Percentiles rank a stretch among this genome's conserved stretches.
phyloP scores from a whole-genome alignment of 345 rosid genomes.

The Sonneratia caseolaris region DNA sequence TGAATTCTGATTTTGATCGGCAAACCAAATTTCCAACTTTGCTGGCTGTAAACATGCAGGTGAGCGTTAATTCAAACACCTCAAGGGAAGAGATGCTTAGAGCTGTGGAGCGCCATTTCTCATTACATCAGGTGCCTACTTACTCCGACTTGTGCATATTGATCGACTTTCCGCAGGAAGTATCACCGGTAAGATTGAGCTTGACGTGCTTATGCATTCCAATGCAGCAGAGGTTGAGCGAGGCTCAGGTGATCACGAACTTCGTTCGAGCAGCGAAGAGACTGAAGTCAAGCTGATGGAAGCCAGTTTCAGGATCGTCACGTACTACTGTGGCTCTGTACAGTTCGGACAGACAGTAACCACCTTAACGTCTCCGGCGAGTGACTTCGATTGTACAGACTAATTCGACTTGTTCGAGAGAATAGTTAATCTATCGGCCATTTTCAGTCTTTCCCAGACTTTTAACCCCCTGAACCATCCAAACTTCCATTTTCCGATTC shows the following conservation, averaged over 20 bases:
- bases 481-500: background rate
- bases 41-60: background rate
- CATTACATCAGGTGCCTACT: slow-evolving; percentile 4
- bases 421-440: background rate
- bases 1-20: background rate
- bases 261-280: slow-evolving; percentile 5
- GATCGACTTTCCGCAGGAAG: no score
- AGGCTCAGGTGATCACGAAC: slow-evolving; percentile 6
- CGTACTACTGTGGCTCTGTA: background rate
- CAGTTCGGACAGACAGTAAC: background rate
- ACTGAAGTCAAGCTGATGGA: background rate
- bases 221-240: slow-evolving; percentile 5
- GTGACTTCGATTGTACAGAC: background rate
- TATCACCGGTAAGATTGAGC: background rate
- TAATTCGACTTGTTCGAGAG: background rate
- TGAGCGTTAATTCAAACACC: background rate
- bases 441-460: background rate
- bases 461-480: background rate
- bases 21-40: background rate
- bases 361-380: background rate
- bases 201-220: background rate
- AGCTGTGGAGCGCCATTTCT: slow-evolving; percentile 6
- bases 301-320: background rate
- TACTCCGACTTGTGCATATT: background rate
- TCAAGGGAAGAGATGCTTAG: slow-evolving; percentile 11